Evolutionary conservation across 2,329 filamentous ascomycete genomes (phyloP).

Genomic region (Blastomyces silverae): DNA sequence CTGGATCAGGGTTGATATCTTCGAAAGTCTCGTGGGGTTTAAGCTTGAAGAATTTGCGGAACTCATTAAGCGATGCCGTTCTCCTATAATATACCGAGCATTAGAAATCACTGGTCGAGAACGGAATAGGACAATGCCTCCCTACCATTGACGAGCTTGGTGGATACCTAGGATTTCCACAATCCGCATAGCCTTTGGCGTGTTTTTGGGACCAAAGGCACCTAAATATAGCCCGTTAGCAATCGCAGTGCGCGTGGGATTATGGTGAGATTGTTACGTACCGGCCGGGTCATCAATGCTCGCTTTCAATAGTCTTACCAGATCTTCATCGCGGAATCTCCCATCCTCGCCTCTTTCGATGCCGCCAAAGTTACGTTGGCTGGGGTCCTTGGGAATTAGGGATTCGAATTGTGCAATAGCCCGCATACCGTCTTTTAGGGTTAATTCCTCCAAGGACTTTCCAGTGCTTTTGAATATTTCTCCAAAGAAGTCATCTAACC

Average conservation of each 20-base stretch:
- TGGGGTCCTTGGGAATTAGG: constrained; percentile 54
- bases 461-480: constrained; percentile 19
- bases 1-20: constrained; percentile 52
- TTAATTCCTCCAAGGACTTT: constrained; percentile 20
- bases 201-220: constrained; percentile 62
- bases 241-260: not conserved
- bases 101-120: constrained; percentile 2
- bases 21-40: constrained; percentile 52
- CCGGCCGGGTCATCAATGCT: constrained; percentile 62
- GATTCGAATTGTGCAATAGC: constrained; percentile 53
- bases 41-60: constrained; percentile 56
- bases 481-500: constrained; percentile 59
- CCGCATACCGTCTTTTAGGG: constrained; percentile 29
- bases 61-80: constrained; percentile 44
- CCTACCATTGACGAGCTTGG: constrained; percentile 62
- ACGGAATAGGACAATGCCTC: not conserved
- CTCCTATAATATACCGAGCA: constrained; percentile 18
- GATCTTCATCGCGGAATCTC: constrained; percentile 59
- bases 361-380: constrained; percentile 54
- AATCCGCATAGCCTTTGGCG: constrained; percentile 63
- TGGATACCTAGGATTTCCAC: constrained; percentile 74
- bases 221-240: constrained; percentile 31
- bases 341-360: constrained; percentile 55
- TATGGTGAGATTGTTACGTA: constrained; percentile 14
- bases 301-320: constrained; percentile 56